Conservation (phyloP, 495 filamentous ascomycete genomes). For the Penicillium samsonianum region DNA sequence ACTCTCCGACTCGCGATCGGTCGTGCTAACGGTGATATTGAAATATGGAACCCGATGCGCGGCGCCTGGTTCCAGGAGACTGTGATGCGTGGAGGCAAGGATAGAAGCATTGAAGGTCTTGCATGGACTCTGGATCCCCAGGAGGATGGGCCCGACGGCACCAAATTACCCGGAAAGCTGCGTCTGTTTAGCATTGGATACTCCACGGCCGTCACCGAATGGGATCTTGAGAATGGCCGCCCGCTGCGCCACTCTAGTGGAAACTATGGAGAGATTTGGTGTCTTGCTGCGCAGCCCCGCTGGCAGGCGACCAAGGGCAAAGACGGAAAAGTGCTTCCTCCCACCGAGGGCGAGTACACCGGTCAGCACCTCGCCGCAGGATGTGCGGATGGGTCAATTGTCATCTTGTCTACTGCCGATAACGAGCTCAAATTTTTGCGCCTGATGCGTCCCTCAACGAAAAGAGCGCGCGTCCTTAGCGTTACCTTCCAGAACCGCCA, state of each 20-base stretch:
- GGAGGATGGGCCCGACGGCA: conserved; percentile 60
- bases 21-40: conserved; percentile 92
- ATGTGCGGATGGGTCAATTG: conserved; percentile 87
- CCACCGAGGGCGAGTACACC: conserved; percentile 46
- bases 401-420: conserved; percentile 81
- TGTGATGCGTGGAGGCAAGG: conserved; percentile 78
- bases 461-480: conserved; percentile 83
- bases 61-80: conserved; percentile 90
- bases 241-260: conserved; percentile 82
- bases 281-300: conserved; percentile 82
- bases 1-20: conserved; percentile 83
- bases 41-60: conserved; percentile 92
- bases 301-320: conserved; percentile 42
- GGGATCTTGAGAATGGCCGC: conserved; percentile 78
- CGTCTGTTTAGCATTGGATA: conserved; percentile 96
- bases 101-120: conserved; percentile 84
- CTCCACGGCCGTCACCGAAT: conserved; percentile 88
- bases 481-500: conserved; percentile 83
- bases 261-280: conserved; percentile 96
- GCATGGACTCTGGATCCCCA: conserved; percentile 89
- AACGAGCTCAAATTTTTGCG: conserved; percentile 71
- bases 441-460: conserved; percentile 70
- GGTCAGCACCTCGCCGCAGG: conserved; percentile 82
- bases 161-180: conserved; percentile 67
- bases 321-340: conserved; percentile 34